Evolutionary conservation across 169 alveolate genomes (phyloP), one percentile per base, ranked within the genome.

Genomic region (Plasmodium gallinaceum): DNA sequence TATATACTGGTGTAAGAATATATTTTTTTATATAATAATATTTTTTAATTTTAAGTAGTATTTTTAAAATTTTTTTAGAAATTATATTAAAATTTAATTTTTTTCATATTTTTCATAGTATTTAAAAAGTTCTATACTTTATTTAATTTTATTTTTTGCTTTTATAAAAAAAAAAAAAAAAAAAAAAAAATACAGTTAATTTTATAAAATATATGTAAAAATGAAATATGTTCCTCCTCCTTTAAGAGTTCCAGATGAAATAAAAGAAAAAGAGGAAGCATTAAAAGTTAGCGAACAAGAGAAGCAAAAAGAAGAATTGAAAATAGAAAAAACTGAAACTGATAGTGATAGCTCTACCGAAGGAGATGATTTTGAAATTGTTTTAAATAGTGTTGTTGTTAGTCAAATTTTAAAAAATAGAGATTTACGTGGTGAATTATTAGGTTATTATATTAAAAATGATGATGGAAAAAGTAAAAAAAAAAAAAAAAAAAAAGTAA

Each of bases 211-310:
- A 5, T 54, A 0, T n/a, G 24, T 42, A 68, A 78, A 32, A 58
- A 83, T 83, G 91, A 83, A 83, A 74, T 83, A 83, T 61, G 91
- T 83, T 0, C 91, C 91, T 18, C 91, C 91, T 14, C 86, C 51
- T 22, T 68, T 69, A 62, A 26, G 91, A 54, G 85, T 58, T 42
- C 85, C 68, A 16, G 32, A 39, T 16, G 91, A 83, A 20, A 65
- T 58, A 51, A 70, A 83, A 43, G 85, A 68, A 42, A 70, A 83
- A 26, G 64, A 68, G n/a, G 74, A 68, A 39, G 85, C 64, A 12
- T 65, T 16, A 51, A 37, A 32, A 10, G 85, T 45, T 54, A 45
- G 22, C 20, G 60, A 22, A 39, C 73, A 83, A 57, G 64, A 16
- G 18, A 42, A 57, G 14, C 58, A 83, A 73, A 76, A 83, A n/a